Percentiles rank a stretch among this genome's conserved stretches.
These are phyloP conservation scores for Drechslera avenae DNA, from an alignment of 2,329 filamentous ascomycete genomes.

Conservation along the genomic window DNA sequence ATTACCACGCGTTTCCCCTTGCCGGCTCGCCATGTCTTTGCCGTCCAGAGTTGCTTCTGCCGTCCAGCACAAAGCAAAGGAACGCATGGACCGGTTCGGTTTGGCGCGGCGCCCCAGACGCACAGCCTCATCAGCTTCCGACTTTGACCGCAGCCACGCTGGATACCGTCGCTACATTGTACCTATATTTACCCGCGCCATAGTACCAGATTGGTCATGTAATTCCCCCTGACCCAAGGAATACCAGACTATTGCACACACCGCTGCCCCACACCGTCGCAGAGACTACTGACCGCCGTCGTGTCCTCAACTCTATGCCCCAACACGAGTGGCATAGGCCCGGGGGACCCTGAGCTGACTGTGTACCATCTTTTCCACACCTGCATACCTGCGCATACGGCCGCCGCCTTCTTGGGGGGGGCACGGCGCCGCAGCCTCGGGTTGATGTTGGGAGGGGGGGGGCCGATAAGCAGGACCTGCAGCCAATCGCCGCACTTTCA, in stretches of 20 bases:
- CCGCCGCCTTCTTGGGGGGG: constrained; percentile 11
- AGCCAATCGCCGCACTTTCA: constrained; percentile 28
- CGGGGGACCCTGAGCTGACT: constrained; percentile 16
- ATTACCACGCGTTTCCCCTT: neutral
- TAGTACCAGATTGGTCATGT: constrained; percentile 25
- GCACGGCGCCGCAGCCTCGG: constrained; percentile 12
- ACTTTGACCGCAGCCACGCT: constrained; percentile 43
- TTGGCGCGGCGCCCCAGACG: constrained; percentile 30
- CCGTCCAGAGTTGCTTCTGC: constrained; percentile 6
- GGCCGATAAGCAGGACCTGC: constrained; percentile 34
- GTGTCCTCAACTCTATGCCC: constrained; percentile 6
- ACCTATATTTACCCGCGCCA: constrained; percentile 38
- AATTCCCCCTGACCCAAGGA: constrained; percentile 1
- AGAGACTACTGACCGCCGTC: constrained; percentile 11
- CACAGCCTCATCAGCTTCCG: constrained; percentile 40
- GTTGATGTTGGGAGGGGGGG: constrained; percentile 27
- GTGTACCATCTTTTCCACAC: constrained; percentile 19
- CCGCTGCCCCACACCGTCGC: constrained; percentile 12
- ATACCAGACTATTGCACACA: constrained; percentile 9
- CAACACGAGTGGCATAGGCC: constrained; percentile 4
- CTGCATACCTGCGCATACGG: constrained; percentile 18
- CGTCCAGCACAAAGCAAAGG: constrained; percentile 10
- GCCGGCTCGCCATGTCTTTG: neutral
- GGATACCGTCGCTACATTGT: constrained; percentile 38
- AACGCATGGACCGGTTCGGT: constrained; percentile 17